Conservation (phyloP, 805 yeast genomes). For the Barnettozyma sucrosica region DNA sequence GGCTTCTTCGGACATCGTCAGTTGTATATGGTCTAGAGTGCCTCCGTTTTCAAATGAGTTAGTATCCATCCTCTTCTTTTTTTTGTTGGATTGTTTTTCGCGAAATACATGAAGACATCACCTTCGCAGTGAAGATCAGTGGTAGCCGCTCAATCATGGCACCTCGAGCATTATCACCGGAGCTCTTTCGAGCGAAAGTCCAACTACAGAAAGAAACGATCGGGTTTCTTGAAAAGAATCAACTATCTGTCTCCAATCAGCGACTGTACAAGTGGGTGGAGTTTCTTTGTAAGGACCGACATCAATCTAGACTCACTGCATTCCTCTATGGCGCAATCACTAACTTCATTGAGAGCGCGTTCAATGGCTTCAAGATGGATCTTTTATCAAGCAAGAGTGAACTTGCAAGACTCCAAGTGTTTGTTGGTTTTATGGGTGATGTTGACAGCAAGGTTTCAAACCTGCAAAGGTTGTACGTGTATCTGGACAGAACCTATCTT, state of each 20-base stretch:
- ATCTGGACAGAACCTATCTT: slow-evolving; percentile 23
- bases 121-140: background rate
- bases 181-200: background rate
- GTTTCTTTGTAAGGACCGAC: slow-evolving; percentile 21
- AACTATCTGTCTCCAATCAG: background rate
- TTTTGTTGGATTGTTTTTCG: background rate
- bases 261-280: slow-evolving; percentile 23
- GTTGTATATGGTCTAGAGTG: too few relatives aligned
- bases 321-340: slow-evolving; percentile 11
- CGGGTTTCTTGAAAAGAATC: background rate
- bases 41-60: too few relatives aligned
- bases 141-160: background rate
- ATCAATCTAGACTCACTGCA: slow-evolving; percentile 16
- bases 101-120: background rate
- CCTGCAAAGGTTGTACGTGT: slow-evolving; percentile 16
- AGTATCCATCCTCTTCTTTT: too few relatives aligned
- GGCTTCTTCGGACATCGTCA: slow-evolving; percentile 8
- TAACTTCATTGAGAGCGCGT: background rate
- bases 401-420: background rate
- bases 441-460: slow-evolving; percentile 6
- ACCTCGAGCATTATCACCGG: background rate
- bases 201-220: slow-evolving; percentile 6
- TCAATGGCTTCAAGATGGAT: background rate
- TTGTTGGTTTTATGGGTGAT: background rate
- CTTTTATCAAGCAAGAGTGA: background rate